These are phyloP conservation scores for Chenopodium quinoa DNA, from an alignment of 148 eudicot genomes.

Conservation along the genomic window DNA sequence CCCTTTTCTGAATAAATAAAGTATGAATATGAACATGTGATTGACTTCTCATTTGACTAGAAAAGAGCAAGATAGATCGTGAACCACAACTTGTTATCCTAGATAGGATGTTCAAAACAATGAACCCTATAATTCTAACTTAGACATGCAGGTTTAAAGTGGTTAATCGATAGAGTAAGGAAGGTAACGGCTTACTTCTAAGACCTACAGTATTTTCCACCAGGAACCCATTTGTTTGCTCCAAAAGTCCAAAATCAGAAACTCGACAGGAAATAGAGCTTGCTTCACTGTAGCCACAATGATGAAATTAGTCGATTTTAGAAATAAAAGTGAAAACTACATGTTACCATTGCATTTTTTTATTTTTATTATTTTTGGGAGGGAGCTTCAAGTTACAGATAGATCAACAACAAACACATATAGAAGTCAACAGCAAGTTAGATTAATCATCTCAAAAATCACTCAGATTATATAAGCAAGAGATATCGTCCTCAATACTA, in stretches of 20 bases:
- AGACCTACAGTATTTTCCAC: slow-evolving; percentile 13
- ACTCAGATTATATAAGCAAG: too few species aligned
- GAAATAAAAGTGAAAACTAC: background rate
- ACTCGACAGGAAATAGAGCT: slow-evolving; percentile 14
- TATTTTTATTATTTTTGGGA: too few species aligned
- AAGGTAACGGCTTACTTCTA: slow-evolving; percentile 16
- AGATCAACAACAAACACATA: too few species aligned
- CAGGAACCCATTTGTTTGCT: slow-evolving; percentile 19
- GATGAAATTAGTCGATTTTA: background rate
- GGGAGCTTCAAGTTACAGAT: too few species aligned
- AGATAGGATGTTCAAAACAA: background rate
- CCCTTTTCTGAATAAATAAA: background rate
- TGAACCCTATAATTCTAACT: background rate
- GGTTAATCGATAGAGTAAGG: background rate
- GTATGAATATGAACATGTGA: background rate
- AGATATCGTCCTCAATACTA: too few species aligned
- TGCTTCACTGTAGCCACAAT: slow-evolving; percentile 21
- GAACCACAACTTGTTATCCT: background rate
- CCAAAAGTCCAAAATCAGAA: slow-evolving; percentile 22
- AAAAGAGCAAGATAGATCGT: background rate
- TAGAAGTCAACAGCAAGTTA: too few species aligned
- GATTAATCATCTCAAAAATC: too few species aligned
- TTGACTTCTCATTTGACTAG: background rate
- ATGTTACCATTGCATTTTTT: background rate
- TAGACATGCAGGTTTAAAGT: background rate